These are phyloP conservation scores for Talaromyces sp. DNA, from an alignment of 2,329 filamentous ascomycete genomes.

Conservation along the genomic window DNA sequence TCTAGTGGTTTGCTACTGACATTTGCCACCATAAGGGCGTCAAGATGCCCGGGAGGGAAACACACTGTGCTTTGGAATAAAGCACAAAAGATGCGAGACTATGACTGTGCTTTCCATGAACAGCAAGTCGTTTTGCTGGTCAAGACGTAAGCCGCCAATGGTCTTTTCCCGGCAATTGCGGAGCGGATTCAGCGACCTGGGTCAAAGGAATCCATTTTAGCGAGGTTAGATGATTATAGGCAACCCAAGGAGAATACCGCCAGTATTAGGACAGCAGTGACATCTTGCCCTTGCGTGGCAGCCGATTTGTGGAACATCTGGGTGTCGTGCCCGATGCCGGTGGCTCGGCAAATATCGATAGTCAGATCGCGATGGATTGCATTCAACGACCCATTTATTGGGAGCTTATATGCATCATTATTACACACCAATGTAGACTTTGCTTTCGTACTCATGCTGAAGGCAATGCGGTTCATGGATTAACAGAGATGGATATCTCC, in stretches of 20 bases:
- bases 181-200: background rate
- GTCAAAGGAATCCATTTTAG: background rate
- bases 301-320: background rate
- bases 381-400: background rate
- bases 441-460: background rate
- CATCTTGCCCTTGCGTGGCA: background rate
- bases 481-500: background rate
- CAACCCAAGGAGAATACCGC: background rate
- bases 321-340: background rate
- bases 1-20: background rate
- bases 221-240: background rate
- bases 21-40: background rate
- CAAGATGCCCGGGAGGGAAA: background rate
- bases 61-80: background rate
- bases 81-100: background rate
- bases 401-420: no score
- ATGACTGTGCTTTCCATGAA: background rate
- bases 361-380: background rate
- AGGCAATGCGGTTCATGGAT: background rate
- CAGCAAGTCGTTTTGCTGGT: background rate
- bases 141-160: background rate
- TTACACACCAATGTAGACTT: background rate
- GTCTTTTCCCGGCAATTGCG: background rate
- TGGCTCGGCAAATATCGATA: background rate
- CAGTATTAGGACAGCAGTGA: background rate